Conservation (phyloP, 441 rosid genomes). For the Erodium trifolium region DNA sequence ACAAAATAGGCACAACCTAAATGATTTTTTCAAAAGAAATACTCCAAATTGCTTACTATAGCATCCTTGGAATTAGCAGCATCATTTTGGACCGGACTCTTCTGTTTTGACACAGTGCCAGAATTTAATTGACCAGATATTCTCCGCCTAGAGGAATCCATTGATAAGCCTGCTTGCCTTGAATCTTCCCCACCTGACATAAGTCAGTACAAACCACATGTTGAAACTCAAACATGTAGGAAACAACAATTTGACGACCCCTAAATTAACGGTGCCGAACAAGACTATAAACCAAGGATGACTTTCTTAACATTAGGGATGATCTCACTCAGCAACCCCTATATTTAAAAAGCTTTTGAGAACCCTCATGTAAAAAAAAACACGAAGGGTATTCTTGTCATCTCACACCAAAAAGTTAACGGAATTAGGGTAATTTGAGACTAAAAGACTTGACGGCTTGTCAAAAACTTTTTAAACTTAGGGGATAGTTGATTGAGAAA, state of each 20-base stretch:
- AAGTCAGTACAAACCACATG: slow-evolving; percentile 1
- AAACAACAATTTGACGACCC: not conserved
- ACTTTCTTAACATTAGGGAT: not conserved
- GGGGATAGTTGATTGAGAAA: too few relatives aligned
- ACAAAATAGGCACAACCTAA: not conserved
- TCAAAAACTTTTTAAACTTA: too few relatives aligned
- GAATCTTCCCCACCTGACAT: slow-evolving; percentile 57
- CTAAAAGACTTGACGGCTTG: too few relatives aligned
- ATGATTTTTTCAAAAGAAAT: not conserved
- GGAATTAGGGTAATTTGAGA: too few relatives aligned
- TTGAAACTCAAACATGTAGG: not conserved
- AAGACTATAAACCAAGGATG: not conserved
- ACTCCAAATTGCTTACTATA: slow-evolving; percentile 31
- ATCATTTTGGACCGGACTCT: slow-evolving; percentile 56
- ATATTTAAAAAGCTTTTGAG: too few relatives aligned
- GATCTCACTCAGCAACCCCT: too few relatives aligned
- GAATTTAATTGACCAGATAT: slow-evolving; percentile 57
- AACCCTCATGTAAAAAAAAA: too few relatives aligned
- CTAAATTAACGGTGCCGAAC: not conserved
- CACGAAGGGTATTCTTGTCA: too few relatives aligned
- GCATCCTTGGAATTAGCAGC: slow-evolving; percentile 52
- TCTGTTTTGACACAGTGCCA: slow-evolving; percentile 63
- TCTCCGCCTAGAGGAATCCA: slow-evolving; percentile 48
- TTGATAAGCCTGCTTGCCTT: slow-evolving; percentile 58
- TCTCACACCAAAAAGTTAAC: too few relatives aligned